Evolutionary conservation across 176 grass and related monocot genomes (phyloP).

Genomic region (Puccinellia tenuiflora): DNA sequence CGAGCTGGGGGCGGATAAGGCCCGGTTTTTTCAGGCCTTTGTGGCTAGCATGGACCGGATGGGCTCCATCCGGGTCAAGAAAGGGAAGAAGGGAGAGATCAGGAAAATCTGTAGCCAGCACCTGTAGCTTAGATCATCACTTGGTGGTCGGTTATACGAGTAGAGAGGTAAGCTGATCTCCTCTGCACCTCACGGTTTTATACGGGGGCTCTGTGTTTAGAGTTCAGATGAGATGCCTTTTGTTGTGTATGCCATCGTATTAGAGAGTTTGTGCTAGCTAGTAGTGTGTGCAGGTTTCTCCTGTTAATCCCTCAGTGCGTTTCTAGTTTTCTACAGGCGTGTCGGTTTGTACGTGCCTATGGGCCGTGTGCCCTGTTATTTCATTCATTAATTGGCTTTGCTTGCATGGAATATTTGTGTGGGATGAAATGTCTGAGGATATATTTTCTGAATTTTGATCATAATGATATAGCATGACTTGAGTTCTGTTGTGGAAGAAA

Average conservation of each 20-base stretch:
- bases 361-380: too few species aligned
- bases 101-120: conserved; percentile 73
- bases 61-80: conserved; percentile 77
- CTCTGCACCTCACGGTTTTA: too few species aligned
- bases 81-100: conserved; percentile 74
- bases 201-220: not conserved
- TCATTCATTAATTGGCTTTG: too few species aligned
- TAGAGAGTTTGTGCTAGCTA: not conserved
- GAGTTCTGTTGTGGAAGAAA: not conserved
- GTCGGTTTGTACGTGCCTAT: not conserved
- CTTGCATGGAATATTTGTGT: too few species aligned
- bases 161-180: not conserved
- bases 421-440: too few species aligned
- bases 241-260: not conserved
- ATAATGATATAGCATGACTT: too few species aligned
- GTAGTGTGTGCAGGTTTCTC: not conserved
- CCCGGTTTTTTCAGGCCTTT: conserved; percentile 64
- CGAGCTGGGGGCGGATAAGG: conserved; percentile 51
- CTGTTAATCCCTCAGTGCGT: not conserved
- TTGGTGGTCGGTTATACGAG: not conserved
- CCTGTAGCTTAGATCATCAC: not conserved
- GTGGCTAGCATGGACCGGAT: conserved; percentile 60
- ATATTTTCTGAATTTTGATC: too few species aligned
- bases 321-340: not conserved
- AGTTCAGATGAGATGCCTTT: not conserved